phyloP scores from a whole-genome alignment of 106 monocot species.

The Dactylorhiza incarnata region DNA sequence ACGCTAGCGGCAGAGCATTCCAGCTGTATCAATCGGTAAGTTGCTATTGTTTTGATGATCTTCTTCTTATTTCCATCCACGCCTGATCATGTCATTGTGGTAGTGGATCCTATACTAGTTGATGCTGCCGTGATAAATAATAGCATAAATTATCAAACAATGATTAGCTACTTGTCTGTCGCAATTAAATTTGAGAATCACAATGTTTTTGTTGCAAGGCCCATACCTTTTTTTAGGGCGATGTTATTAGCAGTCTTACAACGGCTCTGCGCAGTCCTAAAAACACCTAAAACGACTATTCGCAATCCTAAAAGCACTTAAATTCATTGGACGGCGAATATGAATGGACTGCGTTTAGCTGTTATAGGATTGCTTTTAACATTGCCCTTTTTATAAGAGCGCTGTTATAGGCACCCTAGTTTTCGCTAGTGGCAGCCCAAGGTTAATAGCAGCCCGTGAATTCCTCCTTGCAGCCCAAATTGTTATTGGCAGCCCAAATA shows the following conservation, averaged over 20 bases:
- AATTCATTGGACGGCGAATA: neutral
- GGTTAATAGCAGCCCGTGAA: no score
- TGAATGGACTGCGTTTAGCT: no score
- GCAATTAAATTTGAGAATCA: neutral
- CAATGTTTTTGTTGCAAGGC: neutral
- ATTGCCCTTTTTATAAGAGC: neutral
- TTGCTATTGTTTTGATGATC: neutral
- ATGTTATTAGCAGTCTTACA: no score
- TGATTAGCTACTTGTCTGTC: neutral
- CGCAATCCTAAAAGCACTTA: no score
- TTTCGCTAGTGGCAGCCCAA: no score
- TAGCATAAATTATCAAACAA: neutral
- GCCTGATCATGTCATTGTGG: neutral
- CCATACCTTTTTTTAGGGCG: neutral
- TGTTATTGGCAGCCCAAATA: no score
- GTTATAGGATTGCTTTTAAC: no score
- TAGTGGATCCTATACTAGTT: neutral
- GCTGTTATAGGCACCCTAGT: no score
- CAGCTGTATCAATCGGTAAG: constrained; percentile 39
- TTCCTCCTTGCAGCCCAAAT: no score
- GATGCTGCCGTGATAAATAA: constrained; percentile 5
- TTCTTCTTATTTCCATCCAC: neutral
- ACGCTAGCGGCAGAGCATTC: constrained; percentile 34
- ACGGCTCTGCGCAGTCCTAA: no score
- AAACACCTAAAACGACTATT: no score